Evolutionary conservation across 192 early-diverging fungal species (phyloP).

Genomic region (Geranomyces variabilis): DNA sequence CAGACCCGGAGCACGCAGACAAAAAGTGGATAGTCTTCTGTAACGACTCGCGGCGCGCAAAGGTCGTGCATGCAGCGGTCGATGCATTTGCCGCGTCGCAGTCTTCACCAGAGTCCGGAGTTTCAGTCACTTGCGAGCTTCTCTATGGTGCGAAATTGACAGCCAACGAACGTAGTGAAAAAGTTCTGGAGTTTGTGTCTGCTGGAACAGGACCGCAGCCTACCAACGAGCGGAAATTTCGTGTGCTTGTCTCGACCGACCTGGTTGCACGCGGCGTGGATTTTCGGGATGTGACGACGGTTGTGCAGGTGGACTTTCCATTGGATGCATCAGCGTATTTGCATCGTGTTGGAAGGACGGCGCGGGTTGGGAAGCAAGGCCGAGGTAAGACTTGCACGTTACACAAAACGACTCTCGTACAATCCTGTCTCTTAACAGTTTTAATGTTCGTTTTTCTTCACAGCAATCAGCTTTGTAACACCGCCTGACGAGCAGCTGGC

Average conservation of each 20-base stretch:
- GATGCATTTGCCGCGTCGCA: background rate
- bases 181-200: conserved; percentile 18
- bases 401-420: background rate
- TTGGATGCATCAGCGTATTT: conserved; percentile 82
- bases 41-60: conserved; percentile 12
- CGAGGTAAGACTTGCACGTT: conserved; percentile 29
- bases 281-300: conserved; percentile 73
- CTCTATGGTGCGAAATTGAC: conserved; percentile 15
- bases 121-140: conserved; percentile 5
- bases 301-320: conserved; percentile 89
- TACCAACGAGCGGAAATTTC: conserved; percentile 4
- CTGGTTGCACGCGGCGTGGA: conserved; percentile 90
- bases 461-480: conserved; percentile 13
- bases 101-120: conserved; percentile 2
- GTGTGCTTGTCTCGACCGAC: conserved; percentile 78
- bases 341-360: conserved; percentile 92
- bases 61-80: conserved; percentile 6
- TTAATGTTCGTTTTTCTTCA: background rate
- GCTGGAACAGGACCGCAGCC: background rate
- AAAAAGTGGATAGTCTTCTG: conserved; percentile 32
- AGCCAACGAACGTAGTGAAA: background rate
- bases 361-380: conserved; percentile 81
- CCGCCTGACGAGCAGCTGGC: background rate
- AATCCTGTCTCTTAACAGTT: background rate
- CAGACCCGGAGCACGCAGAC: background rate